Conservation (phyloP, 2,329 filamentous ascomycete genomes). For the Alternaria metachromatica region DNA sequence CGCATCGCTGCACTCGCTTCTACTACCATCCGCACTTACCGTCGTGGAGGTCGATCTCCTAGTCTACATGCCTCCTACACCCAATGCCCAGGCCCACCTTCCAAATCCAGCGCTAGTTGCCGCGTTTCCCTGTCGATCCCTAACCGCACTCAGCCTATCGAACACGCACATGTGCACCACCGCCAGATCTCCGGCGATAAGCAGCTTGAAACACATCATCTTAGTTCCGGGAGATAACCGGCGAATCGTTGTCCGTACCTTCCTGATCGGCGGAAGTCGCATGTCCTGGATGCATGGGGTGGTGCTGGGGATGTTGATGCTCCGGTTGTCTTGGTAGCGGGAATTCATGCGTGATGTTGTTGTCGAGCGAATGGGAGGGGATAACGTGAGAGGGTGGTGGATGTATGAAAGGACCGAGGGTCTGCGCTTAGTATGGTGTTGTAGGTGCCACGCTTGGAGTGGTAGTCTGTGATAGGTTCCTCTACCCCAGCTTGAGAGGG, state of each 20-base stretch:
- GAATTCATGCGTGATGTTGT: neutral
- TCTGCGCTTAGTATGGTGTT: neutral
- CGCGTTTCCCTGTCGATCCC: slow-evolving; percentile 25
- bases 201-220: slow-evolving; percentile 22
- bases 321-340: slow-evolving; percentile 3
- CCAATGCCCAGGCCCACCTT: slow-evolving; percentile 17
- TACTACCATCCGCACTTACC: neutral
- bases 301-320: slow-evolving; percentile 10
- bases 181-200: slow-evolving; percentile 24
- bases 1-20: neutral
- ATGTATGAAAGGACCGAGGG: slow-evolving; percentile 5
- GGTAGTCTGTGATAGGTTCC: slow-evolving; percentile 9
- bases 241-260: slow-evolving; percentile 26
- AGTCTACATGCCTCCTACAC: neutral
- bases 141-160: slow-evolving; percentile 29
- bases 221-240: slow-evolving; percentile 2
- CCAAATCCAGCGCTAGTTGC: slow-evolving; percentile 22
- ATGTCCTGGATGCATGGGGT: neutral
- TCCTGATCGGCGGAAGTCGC: slow-evolving; percentile 26
- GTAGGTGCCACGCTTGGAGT: neutral
- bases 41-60: neutral
- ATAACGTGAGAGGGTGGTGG: slow-evolving; percentile 24
- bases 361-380: slow-evolving; percentile 10
- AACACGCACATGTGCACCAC: slow-evolving; percentile 27
- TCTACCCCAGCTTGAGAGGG: neutral